Percentiles rank a stretch among this genome's conserved stretches.
phyloP scores from a whole-genome alignment of 1,139 yeast species.

The Lizanozyma gosingica region DNA sequence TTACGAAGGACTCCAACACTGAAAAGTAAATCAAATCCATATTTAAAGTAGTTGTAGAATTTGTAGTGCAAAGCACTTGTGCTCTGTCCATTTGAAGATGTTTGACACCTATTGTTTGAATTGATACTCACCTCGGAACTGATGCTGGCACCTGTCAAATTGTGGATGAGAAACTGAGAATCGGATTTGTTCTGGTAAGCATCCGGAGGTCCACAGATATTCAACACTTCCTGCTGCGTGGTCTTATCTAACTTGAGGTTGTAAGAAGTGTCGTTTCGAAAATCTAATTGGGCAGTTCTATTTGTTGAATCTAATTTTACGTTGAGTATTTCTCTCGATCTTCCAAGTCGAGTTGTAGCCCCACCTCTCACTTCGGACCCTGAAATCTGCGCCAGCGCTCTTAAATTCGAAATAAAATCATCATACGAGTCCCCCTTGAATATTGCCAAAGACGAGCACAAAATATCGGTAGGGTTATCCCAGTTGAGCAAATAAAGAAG shows the following conservation, averaged over 20 bases:
- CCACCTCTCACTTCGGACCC: not conserved
- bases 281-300: not conserved
- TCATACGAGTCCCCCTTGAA: conserved; percentile 25
- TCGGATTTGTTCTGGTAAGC: conserved; percentile 43
- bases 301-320: not conserved
- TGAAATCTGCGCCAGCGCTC: not conserved
- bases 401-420: conserved; percentile 10
- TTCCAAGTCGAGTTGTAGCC: conserved; percentile 2
- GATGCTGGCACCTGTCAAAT: conserved; percentile 11
- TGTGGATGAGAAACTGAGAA: conserved; percentile 34
- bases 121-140: conserved; percentile 5
- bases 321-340: not conserved
- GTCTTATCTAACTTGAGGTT: conserved; percentile 28
- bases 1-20: conserved; percentile 28
- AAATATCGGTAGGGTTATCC: conserved; percentile 21
- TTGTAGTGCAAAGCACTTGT: conserved; percentile 12
- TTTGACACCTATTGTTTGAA: conserved; percentile 3
- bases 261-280: conserved; percentile 3
- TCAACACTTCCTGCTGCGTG: conserved; percentile 40
- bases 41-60: conserved; percentile 47
- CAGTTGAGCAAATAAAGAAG: conserved; percentile 21
- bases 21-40: conserved; percentile 42
- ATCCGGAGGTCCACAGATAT: conserved; percentile 48
- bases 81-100: not conserved
- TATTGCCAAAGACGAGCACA: conserved; percentile 28